Percentiles rank a stretch among this genome's conserved stretches.
Conservation (phyloP, 2,329 filamentous ascomycete genomes). For the Ophiostoma triangulosporum region DNA sequence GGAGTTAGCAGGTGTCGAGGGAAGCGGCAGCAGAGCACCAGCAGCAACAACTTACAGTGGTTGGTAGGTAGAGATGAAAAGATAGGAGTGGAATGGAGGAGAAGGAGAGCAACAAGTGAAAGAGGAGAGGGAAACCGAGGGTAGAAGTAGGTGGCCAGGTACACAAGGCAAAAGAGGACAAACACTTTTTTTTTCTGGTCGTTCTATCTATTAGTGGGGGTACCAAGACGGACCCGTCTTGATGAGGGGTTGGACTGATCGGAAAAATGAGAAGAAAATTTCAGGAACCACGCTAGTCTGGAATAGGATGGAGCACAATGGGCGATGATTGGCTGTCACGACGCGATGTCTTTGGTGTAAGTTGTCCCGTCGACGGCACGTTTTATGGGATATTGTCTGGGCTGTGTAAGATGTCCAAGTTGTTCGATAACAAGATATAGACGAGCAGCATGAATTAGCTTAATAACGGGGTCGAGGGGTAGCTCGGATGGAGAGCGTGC, state of each 20-base stretch:
- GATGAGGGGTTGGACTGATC: constrained; percentile 9
- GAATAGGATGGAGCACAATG: not conserved
- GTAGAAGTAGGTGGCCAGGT: constrained; percentile 2
- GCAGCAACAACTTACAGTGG: constrained; percentile 7
- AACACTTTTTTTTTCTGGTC: constrained; percentile 3
- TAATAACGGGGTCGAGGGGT: too few relatives aligned
- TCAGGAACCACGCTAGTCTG: constrained; percentile 8
- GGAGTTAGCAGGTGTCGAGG: too few relatives aligned
- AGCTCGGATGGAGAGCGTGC: not conserved
- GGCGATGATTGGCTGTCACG: not conserved
- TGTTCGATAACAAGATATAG: not conserved
- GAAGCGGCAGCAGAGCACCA: not conserved
- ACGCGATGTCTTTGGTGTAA: not conserved
- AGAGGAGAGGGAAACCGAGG: constrained; percentile 10
- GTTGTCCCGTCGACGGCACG: not conserved
- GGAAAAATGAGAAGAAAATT: constrained; percentile 8
- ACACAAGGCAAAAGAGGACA: not conserved
- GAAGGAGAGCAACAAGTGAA: constrained; percentile 13
- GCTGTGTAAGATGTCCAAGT: too few relatives aligned
- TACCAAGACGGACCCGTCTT: too few relatives aligned
- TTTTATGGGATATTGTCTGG: too few relatives aligned
- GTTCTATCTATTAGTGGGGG: not conserved
- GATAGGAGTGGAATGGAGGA: constrained; percentile 10
- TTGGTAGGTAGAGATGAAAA: constrained; percentile 2
- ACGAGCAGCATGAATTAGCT: too few relatives aligned